Base-by-base conservation (phyloP, 2,329 filamentous ascomycete genomes). In the Biscogniauxia marginata region DNA sequence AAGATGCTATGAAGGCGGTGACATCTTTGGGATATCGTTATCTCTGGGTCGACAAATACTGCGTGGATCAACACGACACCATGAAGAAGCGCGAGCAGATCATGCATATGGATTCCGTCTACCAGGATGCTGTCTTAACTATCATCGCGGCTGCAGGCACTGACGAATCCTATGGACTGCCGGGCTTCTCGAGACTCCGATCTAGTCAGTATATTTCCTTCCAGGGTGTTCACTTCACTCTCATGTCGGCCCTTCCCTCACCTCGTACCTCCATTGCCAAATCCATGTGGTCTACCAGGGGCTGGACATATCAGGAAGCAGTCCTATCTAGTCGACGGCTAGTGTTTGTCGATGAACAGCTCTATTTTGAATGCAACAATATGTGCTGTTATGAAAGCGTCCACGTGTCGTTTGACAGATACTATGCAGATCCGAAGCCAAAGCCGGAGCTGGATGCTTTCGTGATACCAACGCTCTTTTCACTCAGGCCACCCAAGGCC, bases 291-390 rank as follows among this genome's bases (percentile, higher is more conserved):
- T 30, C 54, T 16, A 56, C 54, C 6, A 46, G 62, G 18, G 72
- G 64, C 6, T 74, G 71, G 73, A 74, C 71, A 3, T 71, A 67
- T 55, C 71, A 74, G 58, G 73, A 75, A 58, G 67, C 52, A 5
- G 30, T 71, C 1, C 58, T 73, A 3, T 67, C 67, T 11, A 43
- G 54, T 3, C 64, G 70, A 9, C 58, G 66, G 16, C 59, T 73
- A 7, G 62, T 71, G n/a, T 73, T 74, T 54, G 66, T 67, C 0
- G 63, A 69, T 4, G 52, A 68, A 4, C 58, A 68, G 49, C 25
- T 56, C 3, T 63, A 60, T 24, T 60, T 64, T 18, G 56, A 64
- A 45, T 62, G 62, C 52, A 53, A 53, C 21, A 49, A 52, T 5
- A 49, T 24, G 30, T 55, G 53, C 44, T 53, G 46, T 25, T 43